Evolutionary conservation across 176 grass and related monocot genomes (phyloP).

Genomic region (Rhynchospora tenuis): DNA sequence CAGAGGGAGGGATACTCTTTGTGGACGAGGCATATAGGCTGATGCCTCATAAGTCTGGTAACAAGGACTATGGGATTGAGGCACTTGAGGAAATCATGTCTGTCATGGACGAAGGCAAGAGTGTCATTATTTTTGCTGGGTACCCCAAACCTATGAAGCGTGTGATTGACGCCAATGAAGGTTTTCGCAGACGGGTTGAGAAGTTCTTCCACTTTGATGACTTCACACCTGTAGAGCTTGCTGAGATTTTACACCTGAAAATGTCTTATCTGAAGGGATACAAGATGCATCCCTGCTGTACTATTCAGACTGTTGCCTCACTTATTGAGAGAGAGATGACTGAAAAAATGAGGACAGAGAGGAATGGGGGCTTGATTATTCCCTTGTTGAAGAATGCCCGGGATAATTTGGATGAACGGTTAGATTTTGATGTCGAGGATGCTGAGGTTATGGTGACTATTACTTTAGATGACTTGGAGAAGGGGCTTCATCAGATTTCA

Average conservation of each 20-base stretch:
- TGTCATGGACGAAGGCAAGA: constrained; percentile 85
- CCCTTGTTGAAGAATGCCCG: constrained; percentile 64
- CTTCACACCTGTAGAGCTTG: constrained; percentile 70
- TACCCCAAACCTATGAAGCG: constrained; percentile 93
- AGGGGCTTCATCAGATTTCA: constrained; percentile 63
- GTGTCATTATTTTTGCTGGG: constrained; percentile 85
- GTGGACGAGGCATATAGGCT: constrained; percentile 98
- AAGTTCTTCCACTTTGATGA: constrained; percentile 87
- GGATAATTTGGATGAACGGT: constrained; percentile 75
- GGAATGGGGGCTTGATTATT: constrained; percentile 90
- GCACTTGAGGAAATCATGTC: constrained; percentile 99
- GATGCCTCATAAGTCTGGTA: constrained; percentile 55
- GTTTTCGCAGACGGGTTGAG: constrained; percentile 78
- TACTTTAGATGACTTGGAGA: constrained; percentile 72
- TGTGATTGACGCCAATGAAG: constrained; percentile 80
- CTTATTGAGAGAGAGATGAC: constrained; percentile 64
- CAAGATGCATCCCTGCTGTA: constrained; percentile 65
- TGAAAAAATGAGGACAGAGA: constrained; percentile 48
- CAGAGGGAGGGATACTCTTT: constrained; percentile 88
- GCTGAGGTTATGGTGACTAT: constrained; percentile 59
- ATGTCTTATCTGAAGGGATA: constrained; percentile 71
- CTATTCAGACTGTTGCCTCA: constrained; percentile 31
- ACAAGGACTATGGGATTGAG: constrained; percentile 96
- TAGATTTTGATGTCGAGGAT: constrained; percentile 70
- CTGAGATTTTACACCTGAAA: constrained; percentile 78